These are phyloP conservation scores for Albifimbria verrucaria DNA, from an alignment of 2,329 filamentous ascomycete genomes.

Conservation along the genomic window DNA sequence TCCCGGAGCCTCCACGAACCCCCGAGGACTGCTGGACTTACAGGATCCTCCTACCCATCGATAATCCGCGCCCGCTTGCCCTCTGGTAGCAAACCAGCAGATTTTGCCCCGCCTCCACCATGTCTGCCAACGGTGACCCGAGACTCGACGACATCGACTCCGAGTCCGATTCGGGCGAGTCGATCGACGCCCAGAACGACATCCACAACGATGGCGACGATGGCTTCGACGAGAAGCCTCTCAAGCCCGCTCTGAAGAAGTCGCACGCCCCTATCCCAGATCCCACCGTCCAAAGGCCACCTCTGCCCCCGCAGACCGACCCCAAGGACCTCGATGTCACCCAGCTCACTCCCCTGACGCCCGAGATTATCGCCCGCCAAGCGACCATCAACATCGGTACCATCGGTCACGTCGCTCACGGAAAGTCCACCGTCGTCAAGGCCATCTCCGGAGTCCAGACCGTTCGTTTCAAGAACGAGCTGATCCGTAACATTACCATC, in stretches of 20 bases:
- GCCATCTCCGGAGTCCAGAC: slow-evolving; percentile 99
- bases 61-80: background rate
- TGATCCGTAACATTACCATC: slow-evolving; percentile 99
- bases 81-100: slow-evolving; percentile 4
- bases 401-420: slow-evolving; percentile 98
- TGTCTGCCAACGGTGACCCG: slow-evolving; percentile 56
- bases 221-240: slow-evolving; percentile 60
- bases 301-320: slow-evolving; percentile 83
- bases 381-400: slow-evolving; percentile 99
- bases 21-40: background rate
- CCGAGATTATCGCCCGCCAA: slow-evolving; percentile 96
- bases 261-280: slow-evolving; percentile 49
- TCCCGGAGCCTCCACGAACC: background rate
- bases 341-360: slow-evolving; percentile 78
- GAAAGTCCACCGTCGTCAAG: slow-evolving; percentile 98
- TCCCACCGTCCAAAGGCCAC: slow-evolving; percentile 50
- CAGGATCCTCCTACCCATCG: background rate
- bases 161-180: slow-evolving; percentile 66
- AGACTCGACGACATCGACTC: slow-evolving; percentile 73
- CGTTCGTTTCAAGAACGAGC: slow-evolving; percentile 98
- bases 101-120: slow-evolving; percentile 34
- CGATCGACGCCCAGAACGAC: slow-evolving; percentile 55
- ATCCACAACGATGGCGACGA: slow-evolving; percentile 56
- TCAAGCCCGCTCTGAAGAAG: slow-evolving; percentile 89
- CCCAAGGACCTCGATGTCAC: slow-evolving; percentile 83